Evolutionary conservation across 2,329 filamentous ascomycete species (phyloP).

Genomic region (Penicillium expansum): DNA sequence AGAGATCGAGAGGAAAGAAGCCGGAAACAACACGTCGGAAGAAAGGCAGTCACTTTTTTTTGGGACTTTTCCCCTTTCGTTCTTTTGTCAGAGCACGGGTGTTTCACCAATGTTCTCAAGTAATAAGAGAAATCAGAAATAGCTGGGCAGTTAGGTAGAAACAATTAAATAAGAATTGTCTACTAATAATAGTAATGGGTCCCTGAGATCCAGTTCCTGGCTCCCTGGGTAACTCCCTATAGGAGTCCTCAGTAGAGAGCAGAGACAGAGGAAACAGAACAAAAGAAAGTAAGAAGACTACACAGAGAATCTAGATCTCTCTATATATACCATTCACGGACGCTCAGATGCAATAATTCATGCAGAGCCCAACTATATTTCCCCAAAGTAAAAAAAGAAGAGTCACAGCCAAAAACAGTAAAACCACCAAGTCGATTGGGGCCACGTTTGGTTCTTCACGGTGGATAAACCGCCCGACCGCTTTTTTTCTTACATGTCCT

Average conservation of each 20-base stretch:
- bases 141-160: neutral
- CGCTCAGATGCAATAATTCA: neutral
- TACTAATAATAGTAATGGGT: neutral
- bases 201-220: neutral
- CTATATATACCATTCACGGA: neutral
- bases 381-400: neutral
- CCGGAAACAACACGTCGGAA: slow-evolving; percentile 3
- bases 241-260: neutral
- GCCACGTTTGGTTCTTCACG: slow-evolving; percentile 14
- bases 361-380: neutral
- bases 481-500: slow-evolving; percentile 12
- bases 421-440: slow-evolving; percentile 17
- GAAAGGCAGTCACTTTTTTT: slow-evolving; percentile 6
- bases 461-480: slow-evolving; percentile 13
- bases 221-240: neutral
- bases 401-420: neutral
- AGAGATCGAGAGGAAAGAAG: neutral
- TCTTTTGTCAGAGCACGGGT: neutral
- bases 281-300: neutral
- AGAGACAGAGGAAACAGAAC: too few species aligned
- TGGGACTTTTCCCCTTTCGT: slow-evolving; percentile 10
- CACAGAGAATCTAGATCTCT: neutral
- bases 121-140: too few species aligned
- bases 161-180: neutral
- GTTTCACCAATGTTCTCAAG: neutral